phyloP scores from a whole-genome alignment of 495 filamentous ascomycete genomes.

The Xylaria grammica region DNA sequence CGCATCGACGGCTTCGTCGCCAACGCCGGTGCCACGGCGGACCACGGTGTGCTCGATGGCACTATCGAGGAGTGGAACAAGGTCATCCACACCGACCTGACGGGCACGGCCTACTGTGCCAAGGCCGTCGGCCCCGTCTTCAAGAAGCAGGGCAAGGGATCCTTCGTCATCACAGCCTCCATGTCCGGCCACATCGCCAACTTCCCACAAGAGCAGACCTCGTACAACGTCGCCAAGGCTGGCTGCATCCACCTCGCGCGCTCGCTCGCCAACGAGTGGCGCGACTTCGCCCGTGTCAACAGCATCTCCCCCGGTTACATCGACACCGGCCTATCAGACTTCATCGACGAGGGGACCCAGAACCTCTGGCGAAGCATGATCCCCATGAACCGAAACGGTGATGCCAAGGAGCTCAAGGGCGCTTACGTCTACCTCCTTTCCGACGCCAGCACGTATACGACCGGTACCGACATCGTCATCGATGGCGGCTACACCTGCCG shows the following conservation, averaged over 20 bases:
- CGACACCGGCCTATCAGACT: constrained; percentile 77
- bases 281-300: constrained; percentile 81
- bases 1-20: constrained; percentile 55
- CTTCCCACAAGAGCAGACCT: constrained; percentile 76
- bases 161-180: constrained; percentile 67
- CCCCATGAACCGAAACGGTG: constrained; percentile 73
- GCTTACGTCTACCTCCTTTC: constrained; percentile 78
- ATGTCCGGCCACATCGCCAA: constrained; percentile 75
- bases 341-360: constrained; percentile 72
- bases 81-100: constrained; percentile 70
- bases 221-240: constrained; percentile 82
- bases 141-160: constrained; percentile 55
- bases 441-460: constrained; percentile 68
- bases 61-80: constrained; percentile 48
- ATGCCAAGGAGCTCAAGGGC: constrained; percentile 84
- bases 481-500: constrained; percentile 57
- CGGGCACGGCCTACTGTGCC: constrained; percentile 66
- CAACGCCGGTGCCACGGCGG: constrained; percentile 53
- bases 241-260: constrained; percentile 75
- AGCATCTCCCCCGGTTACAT: constrained; percentile 81
- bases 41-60: constrained; percentile 47
- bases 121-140: constrained; percentile 65
- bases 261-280: constrained; percentile 78
- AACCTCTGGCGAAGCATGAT: constrained; percentile 79
- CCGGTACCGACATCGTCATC: constrained; percentile 59